These are phyloP conservation scores for Raddia distichophylla DNA, from an alignment of 176 grass and related monocot genomes.

Conservation along the genomic window DNA sequence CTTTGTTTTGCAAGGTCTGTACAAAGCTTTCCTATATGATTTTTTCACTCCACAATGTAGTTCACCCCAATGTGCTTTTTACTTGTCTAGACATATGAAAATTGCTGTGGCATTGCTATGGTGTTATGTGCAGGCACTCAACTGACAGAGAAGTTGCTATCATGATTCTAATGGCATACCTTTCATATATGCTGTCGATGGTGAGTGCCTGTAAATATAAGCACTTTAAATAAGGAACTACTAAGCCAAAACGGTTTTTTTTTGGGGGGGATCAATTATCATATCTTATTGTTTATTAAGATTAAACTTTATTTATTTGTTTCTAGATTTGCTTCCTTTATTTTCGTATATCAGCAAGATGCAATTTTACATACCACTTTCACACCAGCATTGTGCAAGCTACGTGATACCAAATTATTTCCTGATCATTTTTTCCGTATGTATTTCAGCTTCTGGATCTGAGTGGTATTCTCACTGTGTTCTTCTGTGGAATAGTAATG, in stretches of 20 bases:
- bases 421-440: constrained; percentile 30
- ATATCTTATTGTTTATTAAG: constrained; percentile 8
- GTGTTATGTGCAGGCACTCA: constrained; percentile 68
- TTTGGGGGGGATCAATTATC: neutral
- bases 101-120: constrained; percentile 19
- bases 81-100: constrained; percentile 20
- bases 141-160: constrained; percentile 97
- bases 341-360: constrained; percentile 17
- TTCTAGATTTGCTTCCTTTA: neutral
- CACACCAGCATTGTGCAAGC: neutral
- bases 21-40: constrained; percentile 16
- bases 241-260: neutral
- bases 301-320: constrained; percentile 17
- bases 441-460: constrained; percentile 83
- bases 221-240: constrained; percentile 10
- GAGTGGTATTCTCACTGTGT: constrained; percentile 95
- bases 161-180: constrained; percentile 96
- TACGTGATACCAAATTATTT: constrained; percentile 20
- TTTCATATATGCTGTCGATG: constrained; percentile 91
- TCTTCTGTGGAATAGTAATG: constrained; percentile 99
- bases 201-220: constrained; percentile 53
- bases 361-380: constrained; percentile 14
- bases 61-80: constrained; percentile 20
- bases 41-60: neutral
- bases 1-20: constrained; percentile 87